Percentiles rank a stretch among this genome's conserved stretches.
phyloP scores from a whole-genome alignment of 2,329 filamentous ascomycete genomes.

The Aspergillus melleus region DNA sequence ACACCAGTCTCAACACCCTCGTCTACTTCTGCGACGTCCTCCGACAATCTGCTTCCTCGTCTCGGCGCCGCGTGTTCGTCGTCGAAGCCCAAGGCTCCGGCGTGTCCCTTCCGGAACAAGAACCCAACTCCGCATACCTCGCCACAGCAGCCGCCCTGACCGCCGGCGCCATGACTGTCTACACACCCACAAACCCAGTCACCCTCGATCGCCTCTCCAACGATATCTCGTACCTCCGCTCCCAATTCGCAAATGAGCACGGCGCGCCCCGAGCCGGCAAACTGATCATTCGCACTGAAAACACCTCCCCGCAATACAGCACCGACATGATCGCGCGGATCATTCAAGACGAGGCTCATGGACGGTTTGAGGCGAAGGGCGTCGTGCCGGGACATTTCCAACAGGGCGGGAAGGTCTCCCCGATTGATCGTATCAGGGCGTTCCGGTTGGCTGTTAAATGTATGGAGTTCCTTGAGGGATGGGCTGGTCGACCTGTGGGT shows the following conservation, averaged over 20 bases:
- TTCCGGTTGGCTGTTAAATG: conserved; percentile 92
- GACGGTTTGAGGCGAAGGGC: conserved; percentile 85
- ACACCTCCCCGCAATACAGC: conserved; percentile 82
- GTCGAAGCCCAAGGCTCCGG: conserved; percentile 97
- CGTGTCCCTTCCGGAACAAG: conserved; percentile 53
- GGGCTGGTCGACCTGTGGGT: conserved; percentile 57
- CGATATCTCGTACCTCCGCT: conserved; percentile 83
- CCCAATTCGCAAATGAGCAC: conserved; percentile 79
- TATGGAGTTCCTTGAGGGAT: conserved; percentile 83
- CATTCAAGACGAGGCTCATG: conserved; percentile 86
- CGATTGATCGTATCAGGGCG: conserved; percentile 92
- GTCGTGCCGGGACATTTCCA: conserved; percentile 91
- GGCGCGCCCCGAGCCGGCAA: conserved; percentile 87
- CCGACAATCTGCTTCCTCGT: conserved; percentile 91
- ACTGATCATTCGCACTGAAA: conserved; percentile 91
- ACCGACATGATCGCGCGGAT: conserved; percentile 92
- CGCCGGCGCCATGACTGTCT: conserved; percentile 71
- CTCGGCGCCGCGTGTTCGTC: conserved; percentile 88
- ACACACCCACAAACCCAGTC: conserved; percentile 94
- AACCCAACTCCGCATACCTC: conserved; percentile 72
- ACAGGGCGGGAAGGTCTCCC: conserved; percentile 85
- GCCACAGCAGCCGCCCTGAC: conserved; percentile 86
- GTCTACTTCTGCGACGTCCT: conserved; percentile 96
- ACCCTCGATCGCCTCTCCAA: conserved; percentile 85
- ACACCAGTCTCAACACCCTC: conserved; percentile 92